Conservation (phyloP, 805 yeast genomes). For the Yarrowia divulgata region DNA sequence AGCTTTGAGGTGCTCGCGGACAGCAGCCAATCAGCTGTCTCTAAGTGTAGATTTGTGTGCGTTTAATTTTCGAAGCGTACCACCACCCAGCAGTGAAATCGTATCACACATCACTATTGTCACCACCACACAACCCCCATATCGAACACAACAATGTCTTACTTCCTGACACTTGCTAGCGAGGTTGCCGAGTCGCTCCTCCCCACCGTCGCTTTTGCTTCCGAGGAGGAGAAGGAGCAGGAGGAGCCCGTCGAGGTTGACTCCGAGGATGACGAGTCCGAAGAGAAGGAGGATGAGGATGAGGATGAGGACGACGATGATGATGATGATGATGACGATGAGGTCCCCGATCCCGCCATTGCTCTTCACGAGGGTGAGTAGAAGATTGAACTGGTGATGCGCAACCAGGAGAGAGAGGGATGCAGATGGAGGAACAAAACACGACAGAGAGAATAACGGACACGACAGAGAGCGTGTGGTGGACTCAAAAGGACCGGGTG, state of each 20-base stretch:
- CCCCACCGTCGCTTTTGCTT: conserved; percentile 86
- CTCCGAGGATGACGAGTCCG: conserved; percentile 43
- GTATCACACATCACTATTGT: conserved; percentile 30
- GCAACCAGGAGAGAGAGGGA: not conserved
- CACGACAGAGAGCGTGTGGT: not conserved
- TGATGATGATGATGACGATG: conserved; percentile 58
- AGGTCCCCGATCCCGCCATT: conserved; percentile 56
- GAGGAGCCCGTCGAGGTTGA: conserved; percentile 43
- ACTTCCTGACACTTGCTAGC: conserved; percentile 44
- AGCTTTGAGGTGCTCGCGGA: conserved; percentile 19
- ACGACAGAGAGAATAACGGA: not conserved
- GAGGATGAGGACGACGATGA: conserved; percentile 49
- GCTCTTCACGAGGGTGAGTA: conserved; percentile 39
- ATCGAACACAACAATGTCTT: conserved; percentile 42
- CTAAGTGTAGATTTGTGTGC: conserved; percentile 39
- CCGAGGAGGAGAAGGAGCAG: conserved; percentile 53
- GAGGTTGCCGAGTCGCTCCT: conserved; percentile 81
- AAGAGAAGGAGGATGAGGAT: conserved; percentile 50
- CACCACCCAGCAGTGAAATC: conserved; percentile 39
- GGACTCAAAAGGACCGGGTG: not conserved
- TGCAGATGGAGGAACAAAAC: not conserved
- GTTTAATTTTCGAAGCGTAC: conserved; percentile 38
- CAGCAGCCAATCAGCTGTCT: conserved; percentile 29
- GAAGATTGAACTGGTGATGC: not conserved
- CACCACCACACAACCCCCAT: conserved; percentile 29